Evolutionary conservation across 2,329 filamentous ascomycete genomes (phyloP).

Genomic region (Aspergillus japonicus): DNA sequence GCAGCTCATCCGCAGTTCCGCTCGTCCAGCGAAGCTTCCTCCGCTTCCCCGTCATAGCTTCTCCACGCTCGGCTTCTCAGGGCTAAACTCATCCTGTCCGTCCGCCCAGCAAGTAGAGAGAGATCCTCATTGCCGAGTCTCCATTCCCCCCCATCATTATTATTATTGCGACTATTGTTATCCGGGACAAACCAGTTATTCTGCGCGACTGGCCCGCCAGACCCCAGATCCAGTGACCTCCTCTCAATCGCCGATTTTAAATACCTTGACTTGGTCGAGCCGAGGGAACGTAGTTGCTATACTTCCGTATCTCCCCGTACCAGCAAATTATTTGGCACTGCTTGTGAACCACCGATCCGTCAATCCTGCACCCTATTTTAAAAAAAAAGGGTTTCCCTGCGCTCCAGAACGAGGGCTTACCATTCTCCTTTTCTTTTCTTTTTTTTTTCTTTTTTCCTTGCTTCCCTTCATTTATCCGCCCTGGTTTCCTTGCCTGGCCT

Average conservation of each 20-base stretch:
- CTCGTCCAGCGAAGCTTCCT: conserved; percentile 36
- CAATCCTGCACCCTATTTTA: conserved; percentile 18
- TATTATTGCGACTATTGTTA: neutral
- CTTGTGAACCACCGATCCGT: conserved; percentile 27
- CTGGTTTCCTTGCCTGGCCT: neutral
- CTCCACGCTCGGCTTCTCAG: conserved; percentile 19
- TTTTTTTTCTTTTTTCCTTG: conserved; percentile 2
- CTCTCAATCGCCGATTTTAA: conserved; percentile 12
- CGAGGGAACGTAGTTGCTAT: conserved; percentile 26
- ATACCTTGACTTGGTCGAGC: conserved; percentile 16
- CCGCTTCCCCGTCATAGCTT: conserved; percentile 39
- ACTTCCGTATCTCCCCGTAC: conserved; percentile 37
- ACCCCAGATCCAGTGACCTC: conserved; percentile 6
- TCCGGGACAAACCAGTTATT: too few species aligned
- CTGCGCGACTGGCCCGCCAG: neutral
- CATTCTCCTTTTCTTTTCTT: conserved; percentile 7
- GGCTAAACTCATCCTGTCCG: neutral
- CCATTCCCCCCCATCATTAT: conserved; percentile 5
- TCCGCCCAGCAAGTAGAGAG: neutral
- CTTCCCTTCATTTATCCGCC: conserved; percentile 6
- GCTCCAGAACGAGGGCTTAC: conserved; percentile 11
- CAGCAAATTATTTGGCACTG: conserved; percentile 13
- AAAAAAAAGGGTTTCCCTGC: conserved; percentile 2
- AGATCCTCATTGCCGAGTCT: conserved; percentile 23
- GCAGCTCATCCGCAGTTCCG: conserved; percentile 24